phyloP scores from a whole-genome alignment of 2,329 filamentous ascomycete genomes.

The Rhynchosporium agropyri region DNA sequence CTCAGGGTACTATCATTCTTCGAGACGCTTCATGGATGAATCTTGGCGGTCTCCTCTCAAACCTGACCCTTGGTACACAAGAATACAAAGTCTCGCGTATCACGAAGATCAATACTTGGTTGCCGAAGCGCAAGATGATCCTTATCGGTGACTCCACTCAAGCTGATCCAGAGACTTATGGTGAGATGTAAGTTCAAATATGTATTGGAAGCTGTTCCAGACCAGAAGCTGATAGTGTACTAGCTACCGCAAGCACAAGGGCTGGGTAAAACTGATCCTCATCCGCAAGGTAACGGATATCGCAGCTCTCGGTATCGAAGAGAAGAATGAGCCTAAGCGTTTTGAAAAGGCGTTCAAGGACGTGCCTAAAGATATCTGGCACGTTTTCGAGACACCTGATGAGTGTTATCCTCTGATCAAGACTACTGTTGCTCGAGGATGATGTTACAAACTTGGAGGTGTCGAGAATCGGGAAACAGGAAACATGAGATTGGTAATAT shows the following conservation, averaged over 20 bases:
- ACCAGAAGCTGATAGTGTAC: slow-evolving; percentile 19
- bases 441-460: background rate
- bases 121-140: slow-evolving; percentile 78
- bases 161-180: slow-evolving; percentile 88
- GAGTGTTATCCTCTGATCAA: slow-evolving; percentile 58
- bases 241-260: slow-evolving; percentile 64
- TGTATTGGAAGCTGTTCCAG: background rate
- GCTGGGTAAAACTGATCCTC: slow-evolving; percentile 81
- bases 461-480: too few species aligned
- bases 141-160: slow-evolving; percentile 91
- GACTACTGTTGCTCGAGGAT: slow-evolving; percentile 31
- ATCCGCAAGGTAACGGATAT: slow-evolving; percentile 84
- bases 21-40: slow-evolving; percentile 88
- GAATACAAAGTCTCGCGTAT: slow-evolving; percentile 85
- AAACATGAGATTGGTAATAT: background rate
- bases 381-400: slow-evolving; percentile 76
- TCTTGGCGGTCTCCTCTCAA: slow-evolving; percentile 75
- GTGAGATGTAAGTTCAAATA: slow-evolving; percentile 63
- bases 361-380: slow-evolving; percentile 72
- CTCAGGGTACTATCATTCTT: slow-evolving; percentile 78
- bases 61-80: slow-evolving; percentile 78
- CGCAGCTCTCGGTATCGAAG: slow-evolving; percentile 66
- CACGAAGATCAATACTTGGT: slow-evolving; percentile 74
- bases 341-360: slow-evolving; percentile 83
- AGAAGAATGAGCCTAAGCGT: slow-evolving; percentile 72